These are phyloP conservation scores for Aspergillus sojae DNA, from an alignment of 2,329 filamentous ascomycete species.

Conservation along the genomic window DNA sequence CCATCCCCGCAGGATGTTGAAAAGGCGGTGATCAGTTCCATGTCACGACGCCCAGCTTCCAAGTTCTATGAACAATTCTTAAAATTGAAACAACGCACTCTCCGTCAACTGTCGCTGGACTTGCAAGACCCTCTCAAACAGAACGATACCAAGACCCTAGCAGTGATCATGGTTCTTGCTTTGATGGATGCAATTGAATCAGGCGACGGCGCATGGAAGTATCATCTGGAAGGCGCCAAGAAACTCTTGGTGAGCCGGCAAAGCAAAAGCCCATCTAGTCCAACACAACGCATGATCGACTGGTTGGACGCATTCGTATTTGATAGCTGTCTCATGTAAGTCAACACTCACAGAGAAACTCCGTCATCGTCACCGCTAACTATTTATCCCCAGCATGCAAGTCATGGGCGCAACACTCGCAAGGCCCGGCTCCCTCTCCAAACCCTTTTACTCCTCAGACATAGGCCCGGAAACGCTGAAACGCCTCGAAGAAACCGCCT, in stretches of 20 bases:
- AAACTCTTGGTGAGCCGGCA: slow-evolving; percentile 47
- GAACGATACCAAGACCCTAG: slow-evolving; percentile 48
- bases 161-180: slow-evolving; percentile 52
- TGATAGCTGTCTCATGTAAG: slow-evolving; percentile 42
- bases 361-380: slow-evolving; percentile 5
- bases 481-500: slow-evolving; percentile 44
- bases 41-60: slow-evolving; percentile 36
- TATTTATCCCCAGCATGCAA: slow-evolving; percentile 33
- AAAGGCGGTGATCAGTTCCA: slow-evolving; percentile 30
- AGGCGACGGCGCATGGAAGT: slow-evolving; percentile 54
- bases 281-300: slow-evolving; percentile 29
- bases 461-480: slow-evolving; percentile 41
- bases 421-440: slow-evolving; percentile 41
- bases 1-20: slow-evolving; percentile 32
- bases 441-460: slow-evolving; percentile 40
- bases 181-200: slow-evolving; percentile 55
- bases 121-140: slow-evolving; percentile 31
- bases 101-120: slow-evolving; percentile 44
- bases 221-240: slow-evolving; percentile 55
- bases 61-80: slow-evolving; percentile 45
- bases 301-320: slow-evolving; percentile 41
- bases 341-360: neutral
- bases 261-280: slow-evolving; percentile 19
- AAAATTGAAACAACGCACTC: slow-evolving; percentile 52
- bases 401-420: slow-evolving; percentile 48